These are phyloP conservation scores for Castanopsis chinensis DNA, from an alignment of 306 rosid species.

Conservation along the genomic window DNA sequence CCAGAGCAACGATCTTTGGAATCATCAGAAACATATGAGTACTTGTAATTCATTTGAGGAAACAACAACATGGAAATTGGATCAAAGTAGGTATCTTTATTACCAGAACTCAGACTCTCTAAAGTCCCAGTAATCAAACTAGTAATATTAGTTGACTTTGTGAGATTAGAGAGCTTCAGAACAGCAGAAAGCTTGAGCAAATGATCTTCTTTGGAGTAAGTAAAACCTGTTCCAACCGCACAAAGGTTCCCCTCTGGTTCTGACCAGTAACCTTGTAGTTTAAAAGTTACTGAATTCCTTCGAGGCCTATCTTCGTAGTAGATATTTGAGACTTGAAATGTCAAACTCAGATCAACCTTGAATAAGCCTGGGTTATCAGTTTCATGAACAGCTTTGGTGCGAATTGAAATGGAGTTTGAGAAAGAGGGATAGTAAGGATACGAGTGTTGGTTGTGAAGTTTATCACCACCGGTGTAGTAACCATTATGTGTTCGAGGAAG, in stretches of 20 bases:
- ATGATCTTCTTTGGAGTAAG: conserved; percentile 7
- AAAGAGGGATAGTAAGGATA: neutral
- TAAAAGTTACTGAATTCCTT: too few relatives aligned
- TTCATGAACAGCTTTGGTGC: neutral
- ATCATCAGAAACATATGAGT: conserved; percentile 28
- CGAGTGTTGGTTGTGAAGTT: neutral
- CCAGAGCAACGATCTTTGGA: conserved; percentile 9
- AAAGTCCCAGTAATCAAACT: too few relatives aligned
- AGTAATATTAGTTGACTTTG: conserved; percentile 21
- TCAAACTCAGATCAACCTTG: conserved; percentile 28
- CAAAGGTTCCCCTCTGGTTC: too few relatives aligned
- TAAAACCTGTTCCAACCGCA: too few relatives aligned
- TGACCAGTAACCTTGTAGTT: too few relatives aligned
- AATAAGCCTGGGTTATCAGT: conserved; percentile 30
- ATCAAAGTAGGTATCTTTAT: conserved; percentile 25
- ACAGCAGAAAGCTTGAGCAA: conserved; percentile 22
- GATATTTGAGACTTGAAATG: conserved; percentile 4
- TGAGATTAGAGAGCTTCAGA: conserved; percentile 46
- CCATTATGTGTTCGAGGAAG: conserved; percentile 11
- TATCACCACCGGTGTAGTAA: neutral
- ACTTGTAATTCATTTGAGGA: conserved; percentile 39
- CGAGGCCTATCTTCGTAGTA: too few relatives aligned
- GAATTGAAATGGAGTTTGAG: conserved; percentile 6
- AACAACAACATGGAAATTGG: conserved; percentile 45
- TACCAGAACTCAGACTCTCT: too few relatives aligned